Base-by-base conservation (phyloP, 2,329 filamentous ascomycete species). In the Diplodia sapinea region DNA sequence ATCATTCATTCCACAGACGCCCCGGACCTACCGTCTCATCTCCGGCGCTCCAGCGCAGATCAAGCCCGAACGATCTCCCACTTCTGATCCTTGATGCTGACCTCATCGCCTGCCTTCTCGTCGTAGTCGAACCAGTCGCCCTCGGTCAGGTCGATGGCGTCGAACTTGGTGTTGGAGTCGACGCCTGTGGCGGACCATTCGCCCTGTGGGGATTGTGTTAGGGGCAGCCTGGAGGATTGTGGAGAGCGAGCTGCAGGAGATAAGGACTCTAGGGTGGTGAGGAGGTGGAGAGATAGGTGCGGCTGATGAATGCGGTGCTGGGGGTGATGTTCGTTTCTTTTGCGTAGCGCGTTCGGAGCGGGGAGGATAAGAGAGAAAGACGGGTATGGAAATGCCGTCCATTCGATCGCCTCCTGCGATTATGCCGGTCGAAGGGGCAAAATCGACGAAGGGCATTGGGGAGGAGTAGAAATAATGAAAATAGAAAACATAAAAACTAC, bases 51-150 rank as follows among this genome's bases (percentile, higher is more conserved):
- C 26, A 26, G 26, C 26, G 26, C 26, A 1, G 13, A 8, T 40
- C 12, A 66, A 40, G 64, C 87, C 71, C 93, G 85, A 71, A 87
- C 86, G 72, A 99, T 91, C 72, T 93, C 89, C 93, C 93, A 99
- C 70, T 87, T 91, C 66, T 97, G 79, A 36, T 95, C 92, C 77
- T 93, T 94, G 77, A 97, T 93, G 79, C 92, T 95, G 56, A 97
- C 94, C 79, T 98, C 94, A 61, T 96, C 92, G 0, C 90, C 86
- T 0, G 92, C 86, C 83, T 98, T 97, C 81, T 98, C 94, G 73
- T 98, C 94, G 74, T 98, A 99, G 73, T 98, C 94, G 79, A 91
- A 99, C 95, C 95, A 99, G 74, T 99, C 95, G 31, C 92, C 94
- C 33, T 99, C 95, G 0, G 84, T 83, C 66, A 99, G 81, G 72